Conservation (phyloP, 441 rosid genomes). For the Metrosideros polymorpha region DNA sequence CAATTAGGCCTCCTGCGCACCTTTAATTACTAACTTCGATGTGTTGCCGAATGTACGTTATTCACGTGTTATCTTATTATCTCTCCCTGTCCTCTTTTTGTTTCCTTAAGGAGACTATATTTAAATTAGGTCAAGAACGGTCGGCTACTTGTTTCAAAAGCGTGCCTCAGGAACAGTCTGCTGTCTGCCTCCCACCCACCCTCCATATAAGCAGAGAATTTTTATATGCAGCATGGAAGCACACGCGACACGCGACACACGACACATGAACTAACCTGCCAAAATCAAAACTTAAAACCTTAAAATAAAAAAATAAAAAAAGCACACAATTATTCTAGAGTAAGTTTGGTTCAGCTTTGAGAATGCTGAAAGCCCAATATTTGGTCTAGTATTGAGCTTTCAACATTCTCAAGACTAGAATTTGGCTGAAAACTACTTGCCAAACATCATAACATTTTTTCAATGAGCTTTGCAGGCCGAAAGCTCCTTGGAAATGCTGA, state of each 20-base stretch:
- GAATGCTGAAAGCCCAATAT: too few species aligned
- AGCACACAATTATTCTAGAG: not conserved
- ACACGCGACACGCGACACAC: not conserved
- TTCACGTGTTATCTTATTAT: not conserved
- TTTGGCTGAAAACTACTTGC: too few species aligned
- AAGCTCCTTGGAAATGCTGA: too few species aligned
- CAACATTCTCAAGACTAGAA: too few species aligned
- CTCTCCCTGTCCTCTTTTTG: not conserved
- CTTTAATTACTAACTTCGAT: not conserved
- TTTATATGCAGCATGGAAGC: not conserved
- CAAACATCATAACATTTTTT: too few species aligned
- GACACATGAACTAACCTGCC: not conserved
- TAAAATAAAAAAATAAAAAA: not conserved
- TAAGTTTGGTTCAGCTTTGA: too few species aligned
- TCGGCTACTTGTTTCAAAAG: not conserved
- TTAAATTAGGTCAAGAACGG: not conserved
- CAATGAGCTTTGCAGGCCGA: too few species aligned
- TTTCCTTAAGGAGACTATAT: not conserved
- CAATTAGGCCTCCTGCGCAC: not conserved
- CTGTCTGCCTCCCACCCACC: not conserved
- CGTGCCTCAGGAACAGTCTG: not conserved
- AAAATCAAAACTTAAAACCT: not conserved
- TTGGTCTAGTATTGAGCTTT: too few species aligned
- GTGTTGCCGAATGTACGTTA: not conserved
- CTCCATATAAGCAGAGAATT: not conserved